Base-by-base conservation (phyloP, 495 filamentous ascomycete species). In the Viridothelium virens region DNA sequence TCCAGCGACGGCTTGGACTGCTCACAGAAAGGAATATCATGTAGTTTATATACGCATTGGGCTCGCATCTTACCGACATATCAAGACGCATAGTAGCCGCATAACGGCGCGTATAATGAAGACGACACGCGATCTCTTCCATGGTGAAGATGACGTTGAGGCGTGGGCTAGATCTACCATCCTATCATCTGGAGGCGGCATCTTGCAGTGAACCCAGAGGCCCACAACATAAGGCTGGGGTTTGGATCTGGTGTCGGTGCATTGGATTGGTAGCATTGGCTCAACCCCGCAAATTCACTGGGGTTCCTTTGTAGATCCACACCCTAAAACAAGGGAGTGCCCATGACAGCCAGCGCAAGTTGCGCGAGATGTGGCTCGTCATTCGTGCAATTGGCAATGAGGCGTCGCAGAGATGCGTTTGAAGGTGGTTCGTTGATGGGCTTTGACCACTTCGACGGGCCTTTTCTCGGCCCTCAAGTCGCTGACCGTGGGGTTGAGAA, bases 241-340 rank as follows among this genome's bases (percentile, higher is more conserved):
- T 18, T 14, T 53, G 12, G 18, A 53, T n/a, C 48, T 53, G 11
- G 48, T 53, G 12, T n/a, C 18, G 48, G 48, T 5, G 18, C 12
- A 5, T 9, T 53, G 18, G 41, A 46, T 46, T 46, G 41, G 41
- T 46, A 7, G 41, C 18, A 53, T 53, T 53, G 11, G 48, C 18
- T 53, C 48, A 53, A 53, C 48, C 48, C 48, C 48, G 48, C 48
- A 53, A 25, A 53, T 53, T 53, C 48, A 14, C 18, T 11, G 48
- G 48, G 48, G 48, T 53, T n/a, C 16, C 48, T 9, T 25, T 53
- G 48, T 53, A 53, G 48, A 53, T 53, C 48, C 5, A 53, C 5
- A n/a, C 48, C 48, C 16, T 53, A 53, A n/a, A 14, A n/a, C 48
- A 53, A 18, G 9, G 41, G 16, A 46, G 41, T 16, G 9, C 16